Conservation (phyloP, 2,329 filamentous ascomycete genomes). For the Talaromyces amestolkiae region DNA sequence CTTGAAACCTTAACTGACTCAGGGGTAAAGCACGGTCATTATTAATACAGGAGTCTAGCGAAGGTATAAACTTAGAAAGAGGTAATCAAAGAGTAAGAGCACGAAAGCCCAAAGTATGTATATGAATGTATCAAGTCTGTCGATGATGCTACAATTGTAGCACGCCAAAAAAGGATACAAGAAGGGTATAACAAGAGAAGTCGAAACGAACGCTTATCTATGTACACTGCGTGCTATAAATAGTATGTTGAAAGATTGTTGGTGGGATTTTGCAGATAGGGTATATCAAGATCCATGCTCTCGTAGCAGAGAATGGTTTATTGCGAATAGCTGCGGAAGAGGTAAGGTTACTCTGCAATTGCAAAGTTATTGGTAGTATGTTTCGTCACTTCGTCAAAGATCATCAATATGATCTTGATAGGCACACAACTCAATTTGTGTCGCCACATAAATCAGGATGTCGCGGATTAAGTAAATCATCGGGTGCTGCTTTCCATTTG, state of each 20-base stretch:
- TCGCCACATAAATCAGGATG: neutral
- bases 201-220: constrained; percentile 1
- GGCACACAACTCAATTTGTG: neutral
- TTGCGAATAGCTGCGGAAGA: neutral
- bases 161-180: neutral
- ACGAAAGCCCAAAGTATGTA: neutral
- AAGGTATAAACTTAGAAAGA: neutral
- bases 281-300: neutral
- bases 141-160: neutral
- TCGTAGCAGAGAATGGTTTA: too few species aligned
- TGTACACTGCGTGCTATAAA: neutral
- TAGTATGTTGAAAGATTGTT: neutral
- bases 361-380: neutral
- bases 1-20: neutral
- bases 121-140: constrained; percentile 4
- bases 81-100: neutral
- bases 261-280: neutral
- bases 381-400: neutral
- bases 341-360: neutral
- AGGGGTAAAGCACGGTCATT: neutral
- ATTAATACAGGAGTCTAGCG: neutral
- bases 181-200: constrained; percentile 4
- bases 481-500: neutral
- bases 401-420: neutral
- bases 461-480: neutral